A percentile compares a stretch with the other conserved stretches of the same genome.
Evolutionary conservation across 805 yeast species (phyloP).

Genomic region (Starmera amethionina): DNA sequence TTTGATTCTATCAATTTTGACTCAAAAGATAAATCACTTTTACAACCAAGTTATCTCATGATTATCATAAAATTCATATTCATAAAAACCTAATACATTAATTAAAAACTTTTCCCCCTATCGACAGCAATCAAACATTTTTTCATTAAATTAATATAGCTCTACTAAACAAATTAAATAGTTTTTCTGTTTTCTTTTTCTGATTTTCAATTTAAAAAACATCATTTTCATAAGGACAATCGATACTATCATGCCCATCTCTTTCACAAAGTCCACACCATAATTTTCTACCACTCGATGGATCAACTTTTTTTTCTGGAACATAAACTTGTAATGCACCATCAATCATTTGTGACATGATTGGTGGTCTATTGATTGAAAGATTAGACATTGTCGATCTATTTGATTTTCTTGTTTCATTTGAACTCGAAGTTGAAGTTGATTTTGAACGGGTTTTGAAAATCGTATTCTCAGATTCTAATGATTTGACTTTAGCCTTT

Average conservation of each 20-base stretch:
- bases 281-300: constrained; percentile 60
- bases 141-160: not conserved
- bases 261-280: constrained; percentile 96
- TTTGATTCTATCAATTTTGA: too few species aligned
- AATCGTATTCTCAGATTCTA: not conserved
- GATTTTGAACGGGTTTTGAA: not conserved
- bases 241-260: constrained; percentile 77
- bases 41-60: too few species aligned
- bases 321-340: constrained; percentile 37
- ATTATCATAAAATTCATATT: too few species aligned
- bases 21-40: too few species aligned
- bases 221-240: constrained; percentile 65
- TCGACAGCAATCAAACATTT: too few species aligned
- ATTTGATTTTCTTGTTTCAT: not conserved
- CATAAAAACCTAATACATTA: too few species aligned
- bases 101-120: too few species aligned
- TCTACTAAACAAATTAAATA: not conserved
- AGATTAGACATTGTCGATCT: constrained; percentile 1
- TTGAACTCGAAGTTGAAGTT: not conserved
- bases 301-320: constrained; percentile 42
- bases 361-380: constrained; percentile 13
- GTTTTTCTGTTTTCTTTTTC: not conserved
- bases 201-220: constrained; percentile 7
- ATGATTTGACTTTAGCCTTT: constrained; percentile 8
- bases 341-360: constrained; percentile 20